Evolutionary conservation across 2,329 filamentous ascomycete genomes (phyloP).

Genomic region (Orbilia oligospora): DNA sequence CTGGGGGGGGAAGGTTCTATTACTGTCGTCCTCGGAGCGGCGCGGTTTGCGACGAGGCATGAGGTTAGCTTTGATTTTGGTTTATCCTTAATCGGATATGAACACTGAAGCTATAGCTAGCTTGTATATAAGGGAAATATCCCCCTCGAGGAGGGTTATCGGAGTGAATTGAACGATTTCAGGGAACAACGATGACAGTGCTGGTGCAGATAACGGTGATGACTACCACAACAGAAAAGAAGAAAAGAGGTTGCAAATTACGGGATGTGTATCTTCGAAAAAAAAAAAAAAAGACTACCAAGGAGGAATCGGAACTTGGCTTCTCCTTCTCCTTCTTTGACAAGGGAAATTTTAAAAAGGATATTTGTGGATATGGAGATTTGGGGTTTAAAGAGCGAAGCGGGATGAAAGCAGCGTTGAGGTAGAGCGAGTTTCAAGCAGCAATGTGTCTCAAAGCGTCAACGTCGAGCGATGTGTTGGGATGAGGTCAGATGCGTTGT

Average conservation of each 20-base stretch:
- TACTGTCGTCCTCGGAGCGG: constrained; percentile 58
- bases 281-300: not conserved
- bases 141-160: constrained; percentile 53
- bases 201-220: not conserved
- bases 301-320: not conserved
- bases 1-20: constrained; percentile 57
- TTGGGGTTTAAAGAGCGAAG: not conserved
- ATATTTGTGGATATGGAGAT: constrained; percentile 1
- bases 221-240: not conserved
- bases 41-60: constrained; percentile 61
- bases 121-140: not conserved
- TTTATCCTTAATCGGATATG: not conserved
- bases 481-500: constrained; percentile 57
- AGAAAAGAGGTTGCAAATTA: constrained; percentile 11
- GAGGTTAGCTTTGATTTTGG: constrained; percentile 48
- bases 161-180: constrained; percentile 18
- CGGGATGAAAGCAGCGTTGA: constrained; percentile 8
- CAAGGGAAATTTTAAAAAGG: not conserved
- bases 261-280: not conserved
- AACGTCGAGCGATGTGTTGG: constrained; percentile 41
- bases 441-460: constrained; percentile 28
- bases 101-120: constrained; percentile 1
- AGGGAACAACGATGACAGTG: not conserved
- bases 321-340: not conserved
- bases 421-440: constrained; percentile 31